These are phyloP conservation scores for Puccinia brachypodii DNA, from an alignment of 1,284 basidiomycete species.

Conservation along the genomic window DNA sequence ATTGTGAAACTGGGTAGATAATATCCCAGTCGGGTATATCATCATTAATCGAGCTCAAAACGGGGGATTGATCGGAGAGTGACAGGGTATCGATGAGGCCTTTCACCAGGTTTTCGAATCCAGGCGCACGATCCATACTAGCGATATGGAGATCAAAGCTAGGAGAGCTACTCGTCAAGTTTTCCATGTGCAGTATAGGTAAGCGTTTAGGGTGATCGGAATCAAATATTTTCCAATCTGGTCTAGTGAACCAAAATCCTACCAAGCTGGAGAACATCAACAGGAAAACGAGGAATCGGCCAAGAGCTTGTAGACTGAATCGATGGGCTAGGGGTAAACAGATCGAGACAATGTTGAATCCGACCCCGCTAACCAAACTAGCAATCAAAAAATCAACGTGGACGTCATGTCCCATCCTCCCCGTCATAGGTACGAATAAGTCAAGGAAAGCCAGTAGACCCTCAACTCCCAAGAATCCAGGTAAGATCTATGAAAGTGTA, in stretches of 20 bases:
- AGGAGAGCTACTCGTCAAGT: slow-evolving; percentile 66
- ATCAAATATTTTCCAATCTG: slow-evolving; percentile 70
- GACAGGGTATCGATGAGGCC: slow-evolving; percentile 68
- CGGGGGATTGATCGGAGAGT: slow-evolving; percentile 55
- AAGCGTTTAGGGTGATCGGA: slow-evolving; percentile 81
- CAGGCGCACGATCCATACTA: slow-evolving; percentile 77
- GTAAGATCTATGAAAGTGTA: slow-evolving; percentile 58
- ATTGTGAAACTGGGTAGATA: slow-evolving; percentile 67
- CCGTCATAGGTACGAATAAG: slow-evolving; percentile 86
- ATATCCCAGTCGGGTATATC: slow-evolving; percentile 72
- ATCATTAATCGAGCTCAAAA: slow-evolving; percentile 56
- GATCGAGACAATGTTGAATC: slow-evolving; percentile 65
- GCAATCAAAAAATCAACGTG: slow-evolving; percentile 89
- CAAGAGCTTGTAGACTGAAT: slow-evolving; percentile 61
- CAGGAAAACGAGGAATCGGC: slow-evolving; percentile 7
- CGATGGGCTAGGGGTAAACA: slow-evolving; percentile 69
- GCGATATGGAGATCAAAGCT: slow-evolving; percentile 79
- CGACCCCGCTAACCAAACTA: slow-evolving; percentile 58
- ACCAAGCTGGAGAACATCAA: slow-evolving; percentile 16
- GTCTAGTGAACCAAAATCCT: slow-evolving; percentile 50
- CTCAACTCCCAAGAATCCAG: slow-evolving; percentile 70
- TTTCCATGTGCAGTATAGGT: slow-evolving; percentile 81
- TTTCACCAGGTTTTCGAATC: slow-evolving; percentile 66
- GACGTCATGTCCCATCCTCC: slow-evolving; percentile 63
- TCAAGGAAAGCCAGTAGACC: slow-evolving; percentile 72